A percentile compares a stretch with the other conserved stretches of the same genome.
phyloP scores from a whole-genome alignment of 2,329 filamentous ascomycete species.

The Coniella vitis region DNA sequence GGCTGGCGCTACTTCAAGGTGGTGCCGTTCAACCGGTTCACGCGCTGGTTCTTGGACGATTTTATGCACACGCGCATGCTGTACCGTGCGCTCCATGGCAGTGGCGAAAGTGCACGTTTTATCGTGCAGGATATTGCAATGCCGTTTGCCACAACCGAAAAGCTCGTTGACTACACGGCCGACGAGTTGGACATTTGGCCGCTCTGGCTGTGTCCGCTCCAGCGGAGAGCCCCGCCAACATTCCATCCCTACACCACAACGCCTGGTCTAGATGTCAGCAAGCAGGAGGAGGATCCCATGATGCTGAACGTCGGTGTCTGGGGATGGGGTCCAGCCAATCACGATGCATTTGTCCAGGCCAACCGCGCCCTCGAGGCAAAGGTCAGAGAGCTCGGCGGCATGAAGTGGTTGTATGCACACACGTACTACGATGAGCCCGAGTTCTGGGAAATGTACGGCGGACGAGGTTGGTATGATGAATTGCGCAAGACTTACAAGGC shows the following conservation, averaged over 20 bases:
- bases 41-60: conserved; percentile 63
- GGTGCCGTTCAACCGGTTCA: conserved; percentile 58
- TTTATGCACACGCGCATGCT: conserved; percentile 69
- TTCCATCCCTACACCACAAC: conserved; percentile 47
- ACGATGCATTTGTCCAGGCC: conserved; percentile 54
- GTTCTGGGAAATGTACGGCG: conserved; percentile 60
- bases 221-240: conserved; percentile 40
- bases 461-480: conserved; percentile 52
- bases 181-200: conserved; percentile 49
- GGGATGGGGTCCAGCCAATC: conserved; percentile 61
- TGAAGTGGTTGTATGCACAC: conserved; percentile 85
- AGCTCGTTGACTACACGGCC: conserved; percentile 50
- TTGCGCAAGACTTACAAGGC: conserved; percentile 59
- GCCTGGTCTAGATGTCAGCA: conserved; percentile 5
- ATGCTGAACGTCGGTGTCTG: conserved; percentile 68
- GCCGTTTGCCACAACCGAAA: conserved; percentile 44
- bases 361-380: conserved; percentile 68
- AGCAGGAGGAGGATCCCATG: conserved; percentile 22
- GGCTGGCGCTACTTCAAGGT: conserved; percentile 61
- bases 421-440: conserved; percentile 71
- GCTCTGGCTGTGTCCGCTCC: conserved; percentile 52
- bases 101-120: conserved; percentile 56
- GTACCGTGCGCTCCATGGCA: conserved; percentile 64
- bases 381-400: conserved; percentile 61
- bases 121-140: conserved; percentile 62